Conservation (phyloP, 805 yeast genomes). For the Kregervanrija delftensis region DNA sequence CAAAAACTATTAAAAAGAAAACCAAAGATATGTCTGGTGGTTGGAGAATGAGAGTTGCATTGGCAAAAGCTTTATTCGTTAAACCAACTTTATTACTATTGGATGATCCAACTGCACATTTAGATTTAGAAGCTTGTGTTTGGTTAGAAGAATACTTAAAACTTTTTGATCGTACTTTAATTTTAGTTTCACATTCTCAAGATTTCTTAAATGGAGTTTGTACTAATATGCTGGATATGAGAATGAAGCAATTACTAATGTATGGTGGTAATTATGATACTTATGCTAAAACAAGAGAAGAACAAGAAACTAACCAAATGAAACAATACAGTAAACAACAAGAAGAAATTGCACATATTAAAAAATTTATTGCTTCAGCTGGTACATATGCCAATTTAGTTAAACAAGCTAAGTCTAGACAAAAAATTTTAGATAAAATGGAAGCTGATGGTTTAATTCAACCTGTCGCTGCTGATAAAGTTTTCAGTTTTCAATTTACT, state of each 20-base stretch:
- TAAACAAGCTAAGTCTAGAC: conserved; percentile 98
- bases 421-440: conserved; percentile 98
- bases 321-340: conserved; percentile 96
- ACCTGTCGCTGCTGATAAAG: conserved; percentile 89
- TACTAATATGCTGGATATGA: conserved; percentile 97
- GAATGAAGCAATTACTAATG: conserved; percentile 62
- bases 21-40: conserved; percentile 99
- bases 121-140: conserved; percentile 98
- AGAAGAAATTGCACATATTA: conserved; percentile 97
- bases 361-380: conserved; percentile 97
- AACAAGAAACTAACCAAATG: conserved; percentile 95
- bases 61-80: conserved; percentile 95
- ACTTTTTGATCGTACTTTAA: conserved; percentile 88
- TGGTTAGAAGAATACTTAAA: conserved; percentile 98
- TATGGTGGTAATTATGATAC: conserved; percentile 99
- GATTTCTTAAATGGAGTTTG: conserved; percentile 99
- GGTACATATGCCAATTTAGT: conserved; percentile 99
- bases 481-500: conserved; percentile 90
- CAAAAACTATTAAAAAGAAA: conserved; percentile 79
- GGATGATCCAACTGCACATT: conserved; percentile 99
- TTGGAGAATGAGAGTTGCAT: conserved; percentile 99
- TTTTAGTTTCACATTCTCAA: conserved; percentile 94
- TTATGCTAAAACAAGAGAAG: conserved; percentile 88
- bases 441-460: conserved; percentile 97
- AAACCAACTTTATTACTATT: conserved; percentile 91